Evolutionary conservation across 2,329 filamentous ascomycete genomes (phyloP).

Genomic region (Exutisphaerella laricina): DNA sequence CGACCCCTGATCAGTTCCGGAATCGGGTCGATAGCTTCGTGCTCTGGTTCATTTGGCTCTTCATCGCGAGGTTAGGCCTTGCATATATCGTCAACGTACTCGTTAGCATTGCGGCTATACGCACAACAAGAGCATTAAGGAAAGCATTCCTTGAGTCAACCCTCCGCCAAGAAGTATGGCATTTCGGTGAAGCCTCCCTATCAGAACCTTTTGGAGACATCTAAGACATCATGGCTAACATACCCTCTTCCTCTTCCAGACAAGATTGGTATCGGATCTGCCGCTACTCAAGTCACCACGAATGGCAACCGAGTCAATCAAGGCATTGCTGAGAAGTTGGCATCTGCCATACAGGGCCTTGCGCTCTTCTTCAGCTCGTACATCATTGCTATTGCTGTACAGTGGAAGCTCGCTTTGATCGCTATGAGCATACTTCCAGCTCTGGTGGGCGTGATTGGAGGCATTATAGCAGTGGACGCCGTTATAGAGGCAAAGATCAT

Average conservation of each 20-base stretch:
- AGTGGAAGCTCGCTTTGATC: constrained; percentile 44
- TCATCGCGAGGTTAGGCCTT: constrained; percentile 59
- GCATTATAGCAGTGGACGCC: constrained; percentile 33
- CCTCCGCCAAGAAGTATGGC: constrained; percentile 61
- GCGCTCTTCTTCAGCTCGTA: constrained; percentile 38
- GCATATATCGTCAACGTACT: constrained; percentile 49
- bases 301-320: constrained; percentile 36
- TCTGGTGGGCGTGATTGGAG: constrained; percentile 32
- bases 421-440: constrained; percentile 46
- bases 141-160: constrained; percentile 60
- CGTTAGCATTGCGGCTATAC: constrained; percentile 48
- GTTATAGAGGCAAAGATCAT: constrained; percentile 35
- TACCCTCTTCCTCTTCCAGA: too few relatives aligned
- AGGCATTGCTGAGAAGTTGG: constrained; percentile 40
- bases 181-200: too few relatives aligned
- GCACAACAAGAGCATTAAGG: constrained; percentile 48
- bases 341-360: constrained; percentile 31
- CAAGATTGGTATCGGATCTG: constrained; percentile 48
- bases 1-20: constrained; percentile 18
- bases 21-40: constrained; percentile 35
- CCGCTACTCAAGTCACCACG: constrained; percentile 21
- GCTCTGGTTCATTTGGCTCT: constrained; percentile 65
- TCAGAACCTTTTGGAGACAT: too few relatives aligned
- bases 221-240: too few relatives aligned
- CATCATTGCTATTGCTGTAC: constrained; percentile 37